phyloP scores from a whole-genome alignment of 2,329 filamentous ascomycete species.

The Talaromyces sp. region DNA sequence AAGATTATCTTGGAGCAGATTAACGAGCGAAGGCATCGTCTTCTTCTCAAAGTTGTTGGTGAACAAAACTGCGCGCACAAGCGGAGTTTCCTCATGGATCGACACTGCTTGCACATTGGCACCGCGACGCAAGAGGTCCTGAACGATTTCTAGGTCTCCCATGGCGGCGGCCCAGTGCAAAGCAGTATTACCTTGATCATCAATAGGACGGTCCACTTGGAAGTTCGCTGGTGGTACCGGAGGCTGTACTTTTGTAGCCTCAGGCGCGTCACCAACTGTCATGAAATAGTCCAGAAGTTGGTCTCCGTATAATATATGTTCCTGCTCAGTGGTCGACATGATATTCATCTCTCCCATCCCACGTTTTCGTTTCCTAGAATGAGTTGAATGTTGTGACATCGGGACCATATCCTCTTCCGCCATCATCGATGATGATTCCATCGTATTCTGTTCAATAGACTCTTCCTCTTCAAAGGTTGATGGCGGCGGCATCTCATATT shows the following conservation, averaged over 20 bases:
- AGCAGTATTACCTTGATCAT: slow-evolving; percentile 86
- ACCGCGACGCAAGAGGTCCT: slow-evolving; percentile 75
- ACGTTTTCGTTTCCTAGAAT: slow-evolving; percentile 72
- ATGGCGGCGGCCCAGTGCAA: slow-evolving; percentile 97
- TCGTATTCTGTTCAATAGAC: slow-evolving; percentile 75
- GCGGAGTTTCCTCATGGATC: slow-evolving; percentile 72
- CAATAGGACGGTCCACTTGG: slow-evolving; percentile 86
- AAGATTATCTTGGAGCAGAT: slow-evolving; percentile 77
- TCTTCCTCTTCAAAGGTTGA: slow-evolving; percentile 66
- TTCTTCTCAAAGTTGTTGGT: slow-evolving; percentile 96
- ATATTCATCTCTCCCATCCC: slow-evolving; percentile 57
- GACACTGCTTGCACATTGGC: slow-evolving; percentile 71
- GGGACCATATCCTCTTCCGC: slow-evolving; percentile 78
- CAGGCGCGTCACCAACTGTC: slow-evolving; percentile 71
- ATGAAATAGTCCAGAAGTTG: slow-evolving; percentile 95
- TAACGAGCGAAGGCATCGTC: slow-evolving; percentile 79
- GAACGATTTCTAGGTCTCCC: slow-evolving; percentile 90
- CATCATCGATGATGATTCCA: slow-evolving; percentile 79
- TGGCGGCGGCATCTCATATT: slow-evolving; percentile 60
- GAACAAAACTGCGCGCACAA: slow-evolving; percentile 92
- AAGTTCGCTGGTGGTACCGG: slow-evolving; percentile 82
- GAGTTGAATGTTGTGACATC: slow-evolving; percentile 58
- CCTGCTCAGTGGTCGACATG: slow-evolving; percentile 64
- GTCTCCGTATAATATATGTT: slow-evolving; percentile 87
- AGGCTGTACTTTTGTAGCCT: slow-evolving; percentile 53